Conservation (phyloP, 75 land plant species). For the Pinus taeda region DNA sequence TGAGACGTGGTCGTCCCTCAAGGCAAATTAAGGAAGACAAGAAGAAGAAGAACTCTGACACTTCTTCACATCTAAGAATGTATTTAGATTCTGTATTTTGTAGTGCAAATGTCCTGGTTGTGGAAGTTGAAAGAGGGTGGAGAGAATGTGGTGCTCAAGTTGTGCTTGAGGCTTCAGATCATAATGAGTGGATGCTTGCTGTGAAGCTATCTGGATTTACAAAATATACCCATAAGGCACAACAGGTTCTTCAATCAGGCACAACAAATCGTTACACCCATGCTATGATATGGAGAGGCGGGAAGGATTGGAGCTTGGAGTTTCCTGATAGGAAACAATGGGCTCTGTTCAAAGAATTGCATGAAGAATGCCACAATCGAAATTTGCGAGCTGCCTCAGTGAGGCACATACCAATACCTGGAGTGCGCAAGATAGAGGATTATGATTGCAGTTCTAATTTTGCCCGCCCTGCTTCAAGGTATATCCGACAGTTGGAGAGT, state of each 20-base stretch:
- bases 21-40: conserved; percentile 37
- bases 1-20: conserved; percentile 24
- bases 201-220: conserved; percentile 45
- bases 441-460: conserved; percentile 45
- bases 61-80: conserved; percentile 15
- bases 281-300: conserved; percentile 96
- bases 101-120: conserved; percentile 59
- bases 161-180: conserved; percentile 43
- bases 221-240: conserved; percentile 46
- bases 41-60: conserved; percentile 20
- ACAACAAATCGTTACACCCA: conserved; percentile 61
- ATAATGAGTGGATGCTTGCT: conserved; percentile 55
- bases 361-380: conserved; percentile 72
- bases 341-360: conserved; percentile 79
- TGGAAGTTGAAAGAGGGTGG: conserved; percentile 56
- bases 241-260: conserved; percentile 62
- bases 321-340: conserved; percentile 85
- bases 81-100: conserved; percentile 33
- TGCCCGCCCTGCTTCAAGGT: conserved; percentile 45
- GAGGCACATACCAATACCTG: conserved; percentile 90
- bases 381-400: conserved; percentile 61
- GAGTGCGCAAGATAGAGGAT: conserved; percentile 68
- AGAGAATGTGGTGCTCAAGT: conserved; percentile 57
- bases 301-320: conserved; percentile 87
- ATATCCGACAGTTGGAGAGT: conserved; percentile 48